These are phyloP conservation scores for Iodosphaeria phyllophila DNA, from an alignment of 2,329 filamentous ascomycete genomes.

Conservation along the genomic window DNA sequence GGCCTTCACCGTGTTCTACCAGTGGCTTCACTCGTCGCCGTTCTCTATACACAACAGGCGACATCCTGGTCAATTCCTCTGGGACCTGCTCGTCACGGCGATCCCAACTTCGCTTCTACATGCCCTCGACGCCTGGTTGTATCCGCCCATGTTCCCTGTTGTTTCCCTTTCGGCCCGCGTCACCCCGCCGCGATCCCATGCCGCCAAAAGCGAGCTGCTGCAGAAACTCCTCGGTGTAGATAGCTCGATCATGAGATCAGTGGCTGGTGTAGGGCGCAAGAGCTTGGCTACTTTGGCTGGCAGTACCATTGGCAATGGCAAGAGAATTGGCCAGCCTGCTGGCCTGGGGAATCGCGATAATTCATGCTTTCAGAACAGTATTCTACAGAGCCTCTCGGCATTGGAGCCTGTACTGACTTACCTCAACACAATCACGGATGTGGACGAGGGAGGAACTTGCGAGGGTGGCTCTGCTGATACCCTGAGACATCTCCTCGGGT, in stretches of 20 bases:
- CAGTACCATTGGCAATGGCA: conserved; percentile 20
- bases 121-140: conserved; percentile 34
- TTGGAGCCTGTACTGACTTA: conserved; percentile 52
- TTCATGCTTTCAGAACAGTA: conserved; percentile 94
- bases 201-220: conserved; percentile 46
- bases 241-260: conserved; percentile 31
- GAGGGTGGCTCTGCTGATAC: conserved; percentile 22
- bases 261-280: conserved; percentile 37
- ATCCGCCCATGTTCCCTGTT: conserved; percentile 22
- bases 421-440: conserved; percentile 18
- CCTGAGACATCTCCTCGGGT: conserved; percentile 46
- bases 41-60: conserved; percentile 11
- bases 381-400: conserved; percentile 70
- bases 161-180: conserved; percentile 16
- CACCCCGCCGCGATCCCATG: conserved; percentile 22
- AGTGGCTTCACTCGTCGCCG: conserved; percentile 12
- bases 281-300: conserved; percentile 33
- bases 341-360: conserved; percentile 87
- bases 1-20: conserved; percentile 16
- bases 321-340: conserved; percentile 25
- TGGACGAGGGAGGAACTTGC: conserved; percentile 9
- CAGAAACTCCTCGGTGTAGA: conserved; percentile 43
- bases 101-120: conserved; percentile 38
- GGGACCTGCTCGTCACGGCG: conserved; percentile 39
- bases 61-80: conserved; percentile 27